Evolutionary conservation across 768 basidiomycete genomes (phyloP).

Genomic region (Gelatoporia subvermispora): DNA sequence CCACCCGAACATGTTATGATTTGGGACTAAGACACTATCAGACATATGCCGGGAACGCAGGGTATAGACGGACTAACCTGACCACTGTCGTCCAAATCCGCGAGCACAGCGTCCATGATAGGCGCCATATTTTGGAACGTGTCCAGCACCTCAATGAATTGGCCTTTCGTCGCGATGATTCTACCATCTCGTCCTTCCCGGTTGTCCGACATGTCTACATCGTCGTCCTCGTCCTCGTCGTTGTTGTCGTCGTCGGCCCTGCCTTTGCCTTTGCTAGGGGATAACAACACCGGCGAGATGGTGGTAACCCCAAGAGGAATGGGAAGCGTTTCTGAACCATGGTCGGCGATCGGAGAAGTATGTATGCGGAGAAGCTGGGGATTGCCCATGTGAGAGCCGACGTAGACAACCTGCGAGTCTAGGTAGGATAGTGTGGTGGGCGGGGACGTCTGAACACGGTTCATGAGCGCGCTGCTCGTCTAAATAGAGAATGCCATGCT

Average conservation of each 20-base stretch:
- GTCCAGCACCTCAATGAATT: conserved; percentile 57
- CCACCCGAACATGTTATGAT: conserved; percentile 86
- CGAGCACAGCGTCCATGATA: conserved; percentile 73
- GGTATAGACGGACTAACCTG: conserved; percentile 41
- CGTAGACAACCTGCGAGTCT: conserved; percentile 60
- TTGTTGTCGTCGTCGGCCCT: conserved; percentile 13
- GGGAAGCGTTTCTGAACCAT: conserved; percentile 41
- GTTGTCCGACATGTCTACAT: conserved; percentile 32
- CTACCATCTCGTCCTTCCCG: conserved; percentile 31
- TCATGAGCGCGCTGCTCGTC: background rate
- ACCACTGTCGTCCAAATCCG: conserved; percentile 65
- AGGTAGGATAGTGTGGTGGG: conserved; percentile 71
- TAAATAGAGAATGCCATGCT: background rate
- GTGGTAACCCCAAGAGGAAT: conserved; percentile 47
- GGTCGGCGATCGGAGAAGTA: conserved; percentile 35
- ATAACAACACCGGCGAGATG: conserved; percentile 31
- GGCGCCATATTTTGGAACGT: conserved; percentile 77
- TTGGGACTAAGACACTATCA: conserved; percentile 44
- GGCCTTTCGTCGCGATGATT: conserved; percentile 49
- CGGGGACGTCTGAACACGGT: conserved; percentile 52
- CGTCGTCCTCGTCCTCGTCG: conserved; percentile 24
- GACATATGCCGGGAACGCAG: background rate
- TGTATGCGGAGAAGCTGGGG: conserved; percentile 70
- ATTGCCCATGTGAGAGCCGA: conserved; percentile 80
- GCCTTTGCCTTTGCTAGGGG: conserved; percentile 32